Base-by-base conservation (phyloP, 495 filamentous ascomycete genomes). In the Hypoxylon crocopeplum region DNA sequence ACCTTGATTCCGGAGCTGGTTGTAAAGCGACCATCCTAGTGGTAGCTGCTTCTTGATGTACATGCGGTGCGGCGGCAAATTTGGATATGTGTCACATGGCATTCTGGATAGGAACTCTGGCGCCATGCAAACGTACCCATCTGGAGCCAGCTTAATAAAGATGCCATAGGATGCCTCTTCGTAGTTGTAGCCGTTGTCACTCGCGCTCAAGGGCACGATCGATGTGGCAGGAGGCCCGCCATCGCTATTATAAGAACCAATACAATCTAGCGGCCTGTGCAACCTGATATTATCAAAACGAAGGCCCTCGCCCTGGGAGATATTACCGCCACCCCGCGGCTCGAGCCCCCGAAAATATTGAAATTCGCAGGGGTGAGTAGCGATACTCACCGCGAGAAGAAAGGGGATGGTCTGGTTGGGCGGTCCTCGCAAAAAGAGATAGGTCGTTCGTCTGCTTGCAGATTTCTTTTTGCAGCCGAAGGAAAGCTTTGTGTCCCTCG, bases 401-500 rank as follows among this genome's bases (percentile, higher is more conserved):
- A n/a, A n/a, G n/a, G n/a, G n/a, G n/a, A n/a, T n/a, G n/a, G n/a
- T n/a, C n/a, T n/a, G n/a, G n/a, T n/a, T n/a, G n/a, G n/a, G n/a
- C n/a, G n/a, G n/a, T n/a, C 25, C 25, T 5, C 10, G 25, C 25
- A 29, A 29, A 29, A 5, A 29, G 25, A 5, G 25, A 29, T 29
- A 5, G 5, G 10, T 29, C 25, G 10, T 10, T 10, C 25, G 25
- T 29, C 5, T 29, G 5, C 25, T 29, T 29, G 5, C 5, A 5
- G 32, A 72, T 68, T 24, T 63, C 67, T 37, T 71, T 64, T 36
- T 70, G 66, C 13, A 71, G 64, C 20, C 69, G 39, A 44, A 58
- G 53, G 38, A 71, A 67, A 0, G 69, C 62, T 34, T 57, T 61
- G 12, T 29, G 20, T 6, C 69, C 68, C 24, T 72, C 69, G 19